Conservation (phyloP, 2,329 filamentous ascomycete genomes). For the Podosphaera leucotricha region DNA sequence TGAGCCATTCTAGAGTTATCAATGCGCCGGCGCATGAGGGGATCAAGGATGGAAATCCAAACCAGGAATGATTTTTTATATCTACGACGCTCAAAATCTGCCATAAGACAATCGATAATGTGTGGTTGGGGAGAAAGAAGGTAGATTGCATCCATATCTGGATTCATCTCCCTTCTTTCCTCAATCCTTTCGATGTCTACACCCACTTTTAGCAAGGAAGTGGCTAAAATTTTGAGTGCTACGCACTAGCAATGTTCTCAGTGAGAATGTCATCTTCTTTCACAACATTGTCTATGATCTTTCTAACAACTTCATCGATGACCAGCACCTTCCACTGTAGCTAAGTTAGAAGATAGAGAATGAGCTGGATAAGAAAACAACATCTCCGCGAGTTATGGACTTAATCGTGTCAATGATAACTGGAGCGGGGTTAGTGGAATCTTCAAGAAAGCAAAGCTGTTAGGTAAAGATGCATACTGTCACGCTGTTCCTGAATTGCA, state of each 20-base stretch:
- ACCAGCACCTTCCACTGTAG: slow-evolving; percentile 88
- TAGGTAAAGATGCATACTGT: slow-evolving; percentile 27
- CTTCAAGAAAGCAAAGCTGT: neutral
- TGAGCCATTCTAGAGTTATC: slow-evolving; percentile 45
- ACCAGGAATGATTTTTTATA: slow-evolving; percentile 63
- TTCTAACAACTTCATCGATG: slow-evolving; percentile 61
- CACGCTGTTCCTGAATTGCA: slow-evolving; percentile 63
- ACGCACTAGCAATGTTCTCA: slow-evolving; percentile 71
- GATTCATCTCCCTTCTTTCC: slow-evolving; percentile 57
- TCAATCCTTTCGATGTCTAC: slow-evolving; percentile 87
- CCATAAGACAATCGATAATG: slow-evolving; percentile 81
- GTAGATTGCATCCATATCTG: slow-evolving; percentile 87
- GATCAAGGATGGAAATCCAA: slow-evolving; percentile 60
- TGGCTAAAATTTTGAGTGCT: slow-evolving; percentile 3
- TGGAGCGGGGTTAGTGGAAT: slow-evolving; percentile 16
- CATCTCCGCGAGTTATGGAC: slow-evolving; percentile 58
- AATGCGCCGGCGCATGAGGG: slow-evolving; percentile 45
- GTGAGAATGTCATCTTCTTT: slow-evolving; percentile 96
- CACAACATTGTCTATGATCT: slow-evolving; percentile 71
- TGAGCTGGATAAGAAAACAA: slow-evolving; percentile 21
- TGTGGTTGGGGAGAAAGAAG: slow-evolving; percentile 66
- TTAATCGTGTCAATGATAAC: slow-evolving; percentile 54
- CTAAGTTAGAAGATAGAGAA: slow-evolving; percentile 4
- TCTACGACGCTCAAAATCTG: slow-evolving; percentile 65
- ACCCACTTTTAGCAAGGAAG: neutral